Conservation (phyloP, 371 early-diverging fungal species). For the Circinella umbellata region DNA sequence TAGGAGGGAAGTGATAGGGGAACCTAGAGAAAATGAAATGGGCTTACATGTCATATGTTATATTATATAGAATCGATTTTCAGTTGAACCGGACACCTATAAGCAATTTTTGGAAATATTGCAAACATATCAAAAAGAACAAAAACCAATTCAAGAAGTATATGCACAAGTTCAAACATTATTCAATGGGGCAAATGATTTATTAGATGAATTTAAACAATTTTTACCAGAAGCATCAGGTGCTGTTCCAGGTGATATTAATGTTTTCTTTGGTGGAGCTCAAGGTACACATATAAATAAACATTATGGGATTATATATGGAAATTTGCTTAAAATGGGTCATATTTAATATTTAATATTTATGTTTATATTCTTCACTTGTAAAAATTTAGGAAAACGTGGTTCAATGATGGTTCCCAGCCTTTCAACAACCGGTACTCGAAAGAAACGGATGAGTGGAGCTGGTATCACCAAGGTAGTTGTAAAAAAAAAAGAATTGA, state of each 20-base stretch:
- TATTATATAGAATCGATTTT: slow-evolving; percentile 73
- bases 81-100: slow-evolving; percentile 87
- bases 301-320: too few species aligned
- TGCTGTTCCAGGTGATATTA: slow-evolving; percentile 15
- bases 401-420: slow-evolving; percentile 20
- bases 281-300: not conserved
- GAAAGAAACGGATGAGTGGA: slow-evolving; percentile 16
- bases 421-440: not conserved
- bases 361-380: too few species aligned
- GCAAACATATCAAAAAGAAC: slow-evolving; percentile 91
- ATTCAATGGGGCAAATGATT: slow-evolving; percentile 81
- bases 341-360: not conserved
- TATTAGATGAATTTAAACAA: slow-evolving; percentile 94
- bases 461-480: slow-evolving; percentile 18
- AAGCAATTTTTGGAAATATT: slow-evolving; percentile 92
- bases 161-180: slow-evolving; percentile 85
- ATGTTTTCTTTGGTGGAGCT: slow-evolving; percentile 22
- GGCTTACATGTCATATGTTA: too few species aligned
- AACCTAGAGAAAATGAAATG: too few species aligned
- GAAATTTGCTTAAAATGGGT: too few species aligned
- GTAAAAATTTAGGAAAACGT: slow-evolving; percentile 8
- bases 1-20: too few species aligned
- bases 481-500: not conserved
- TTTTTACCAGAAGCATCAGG: slow-evolving; percentile 79
- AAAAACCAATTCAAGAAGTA: slow-evolving; percentile 86